Conservation (phyloP, 225 moss, liverwort and hornwort species). For the Bryoerythrophyllum caledonicum region DNA sequence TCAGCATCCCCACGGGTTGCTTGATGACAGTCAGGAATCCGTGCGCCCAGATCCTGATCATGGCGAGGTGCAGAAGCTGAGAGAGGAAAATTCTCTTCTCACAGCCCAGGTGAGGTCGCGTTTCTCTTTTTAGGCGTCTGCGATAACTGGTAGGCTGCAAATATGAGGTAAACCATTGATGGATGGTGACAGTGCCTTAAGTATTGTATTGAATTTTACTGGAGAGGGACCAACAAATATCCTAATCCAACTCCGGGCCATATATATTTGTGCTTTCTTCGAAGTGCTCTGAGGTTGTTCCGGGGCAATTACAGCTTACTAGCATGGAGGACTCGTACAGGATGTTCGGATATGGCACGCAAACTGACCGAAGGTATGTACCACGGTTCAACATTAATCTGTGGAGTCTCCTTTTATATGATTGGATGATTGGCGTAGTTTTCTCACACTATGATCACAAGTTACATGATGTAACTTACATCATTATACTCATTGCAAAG, state of each 20-base stretch:
- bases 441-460: background rate
- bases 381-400: background rate
- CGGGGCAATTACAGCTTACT: constrained; percentile 40
- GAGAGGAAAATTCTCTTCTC: constrained; percentile 55
- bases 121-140: too few relatives aligned
- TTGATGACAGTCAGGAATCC: constrained; percentile 52
- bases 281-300: constrained; percentile 23
- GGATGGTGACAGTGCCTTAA: too few relatives aligned
- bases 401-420: background rate
- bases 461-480: too few relatives aligned
- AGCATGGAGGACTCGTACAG: constrained; percentile 63
- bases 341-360: constrained; percentile 43
- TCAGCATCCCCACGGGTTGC: constrained; percentile 36
- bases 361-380: constrained; percentile 45
- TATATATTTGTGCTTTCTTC: background rate
- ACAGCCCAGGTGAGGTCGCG: constrained; percentile 42
- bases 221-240: too few relatives aligned
- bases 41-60: constrained; percentile 34
- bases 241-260: too few relatives aligned
- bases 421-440: background rate
- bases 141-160: too few relatives aligned
- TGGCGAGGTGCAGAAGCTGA: constrained; percentile 42
- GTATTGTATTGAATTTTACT: too few relatives aligned
- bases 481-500: background rate
- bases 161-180: too few relatives aligned